Evolutionary conservation across 2,329 filamentous ascomycete genomes (phyloP), one percentile per base, ranked within the genome.

Genomic region (Neonectria coccinea): DNA sequence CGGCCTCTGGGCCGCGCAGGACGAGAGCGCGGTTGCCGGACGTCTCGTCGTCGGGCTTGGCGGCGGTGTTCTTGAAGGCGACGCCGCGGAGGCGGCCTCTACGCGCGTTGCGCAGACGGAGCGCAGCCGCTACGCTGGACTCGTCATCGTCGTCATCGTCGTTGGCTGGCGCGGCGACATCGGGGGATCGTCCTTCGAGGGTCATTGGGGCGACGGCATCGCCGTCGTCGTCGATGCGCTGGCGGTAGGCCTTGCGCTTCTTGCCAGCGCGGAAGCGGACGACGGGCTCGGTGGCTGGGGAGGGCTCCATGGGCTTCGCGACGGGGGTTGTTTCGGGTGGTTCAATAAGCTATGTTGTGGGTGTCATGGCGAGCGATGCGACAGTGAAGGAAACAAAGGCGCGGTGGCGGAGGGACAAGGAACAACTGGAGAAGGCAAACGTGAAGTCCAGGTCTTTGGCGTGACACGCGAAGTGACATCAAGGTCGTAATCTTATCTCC

Each of bases 191-290:
- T 5, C 41, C 25, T 48, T 45, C 58, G 31, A 20, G 18, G 22
- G 7, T 33, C 11, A 29, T 33, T 18, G 54, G 18, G 5, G 42
- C 22, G 8, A 36, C 50, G 56, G 20, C 27, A 22, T 53, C 67
- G 41, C 72, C 74, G 56, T 77, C 74, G 53, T 77, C 74, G 53
- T 77, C 74, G 73, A 75, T 68, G 67, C 86, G 85, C 67, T 87
- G 86, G 51, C 88, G 83, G 67, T 88, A 87, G 5, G 81, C 79
- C 73, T 89, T 89, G 74, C 87, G 83, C 78, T 89, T 90, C 76
- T 89, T 90, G 64, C 81, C 73, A 31, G 79, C 80, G 42, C 87
- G 86, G 69, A 90, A 90, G 33, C 85, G 77, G 36, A 88, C 76
- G 12, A 57, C 56, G 4, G 73, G 63, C 18, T 78, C 73, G 47